Conservation (phyloP, 306 rosid genomes). For the Malus orientalis region DNA sequence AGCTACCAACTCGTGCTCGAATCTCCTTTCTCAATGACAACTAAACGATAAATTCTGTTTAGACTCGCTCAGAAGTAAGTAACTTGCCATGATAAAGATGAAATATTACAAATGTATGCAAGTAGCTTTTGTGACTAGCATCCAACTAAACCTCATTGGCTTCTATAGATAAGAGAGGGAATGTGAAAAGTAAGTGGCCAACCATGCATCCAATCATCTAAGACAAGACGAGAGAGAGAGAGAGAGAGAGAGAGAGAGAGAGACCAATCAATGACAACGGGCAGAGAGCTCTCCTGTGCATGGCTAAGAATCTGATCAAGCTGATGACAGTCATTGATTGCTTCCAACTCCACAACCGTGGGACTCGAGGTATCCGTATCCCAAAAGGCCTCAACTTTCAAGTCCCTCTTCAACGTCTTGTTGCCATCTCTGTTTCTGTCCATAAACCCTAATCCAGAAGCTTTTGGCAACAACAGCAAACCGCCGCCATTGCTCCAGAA, state of each 20-base stretch:
- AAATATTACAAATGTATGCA: too few species aligned
- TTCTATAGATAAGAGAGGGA: not conserved
- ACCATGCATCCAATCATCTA: not conserved
- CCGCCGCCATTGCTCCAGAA: conserved; percentile 15
- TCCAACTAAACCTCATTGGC: too few species aligned
- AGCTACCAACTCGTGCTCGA: not conserved
- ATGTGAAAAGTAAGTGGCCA: not conserved
- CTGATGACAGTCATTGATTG: conserved; percentile 51
- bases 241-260: not conserved
- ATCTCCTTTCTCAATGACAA: not conserved
- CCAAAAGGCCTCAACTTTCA: conserved; percentile 51
- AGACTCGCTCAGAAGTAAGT: too few species aligned
- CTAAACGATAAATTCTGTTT: too few species aligned
- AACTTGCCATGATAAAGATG: too few species aligned
- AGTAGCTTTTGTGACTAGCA: too few species aligned
- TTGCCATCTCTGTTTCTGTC: conserved; percentile 27
- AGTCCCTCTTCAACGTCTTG: conserved; percentile 29
- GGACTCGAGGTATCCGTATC: conserved; percentile 45
- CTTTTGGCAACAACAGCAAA: conserved; percentile 13
- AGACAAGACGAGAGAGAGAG: too few species aligned
- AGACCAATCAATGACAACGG: conserved; percentile 77
- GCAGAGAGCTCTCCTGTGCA: conserved; percentile 49
- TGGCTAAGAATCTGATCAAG: conserved; percentile 60
- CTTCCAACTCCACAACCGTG: conserved; percentile 42
- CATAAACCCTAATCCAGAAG: conserved; percentile 26